Evolutionary conservation across 345 rosid genomes (phyloP).

Genomic region (Linum lewisii): DNA sequence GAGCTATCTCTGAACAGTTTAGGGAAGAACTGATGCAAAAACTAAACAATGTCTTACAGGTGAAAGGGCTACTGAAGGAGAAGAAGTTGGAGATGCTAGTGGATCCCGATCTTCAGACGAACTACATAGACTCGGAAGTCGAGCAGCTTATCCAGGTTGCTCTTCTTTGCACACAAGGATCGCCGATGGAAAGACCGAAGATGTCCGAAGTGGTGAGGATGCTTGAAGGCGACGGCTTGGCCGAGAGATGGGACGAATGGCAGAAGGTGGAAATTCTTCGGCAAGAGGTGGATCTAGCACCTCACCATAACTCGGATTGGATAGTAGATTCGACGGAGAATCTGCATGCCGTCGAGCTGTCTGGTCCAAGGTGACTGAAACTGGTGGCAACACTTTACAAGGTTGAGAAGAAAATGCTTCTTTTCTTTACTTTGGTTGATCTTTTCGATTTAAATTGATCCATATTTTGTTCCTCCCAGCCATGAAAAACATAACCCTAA

Average conservation of each 20-base stretch:
- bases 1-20: too few species aligned
- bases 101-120: slow-evolving; percentile 79
- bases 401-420: slow-evolving; percentile 16
- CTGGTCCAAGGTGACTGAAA: slow-evolving; percentile 74
- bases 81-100: slow-evolving; percentile 87
- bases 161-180: slow-evolving; percentile 84
- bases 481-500: too few species aligned
- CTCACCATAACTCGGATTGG: slow-evolving; percentile 78
- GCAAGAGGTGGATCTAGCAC: slow-evolving; percentile 67
- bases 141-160: slow-evolving; percentile 96
- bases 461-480: too few species aligned
- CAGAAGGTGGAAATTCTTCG: slow-evolving; percentile 86
- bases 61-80: slow-evolving; percentile 92
- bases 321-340: slow-evolving; percentile 82
- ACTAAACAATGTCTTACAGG: slow-evolving; percentile 30
- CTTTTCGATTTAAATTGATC: too few species aligned
- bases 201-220: slow-evolving; percentile 94
- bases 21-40: not conserved
- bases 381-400: slow-evolving; percentile 13
- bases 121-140: slow-evolving; percentile 63
- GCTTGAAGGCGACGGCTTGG: slow-evolving; percentile 95
- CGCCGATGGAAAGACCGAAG: slow-evolving; percentile 87
- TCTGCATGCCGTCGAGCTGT: slow-evolving; percentile 84
- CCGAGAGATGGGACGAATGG: slow-evolving; percentile 96
- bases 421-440: not conserved